Conservation (phyloP, 805 yeast species). For the Komagataella kurtzmanii region DNA sequence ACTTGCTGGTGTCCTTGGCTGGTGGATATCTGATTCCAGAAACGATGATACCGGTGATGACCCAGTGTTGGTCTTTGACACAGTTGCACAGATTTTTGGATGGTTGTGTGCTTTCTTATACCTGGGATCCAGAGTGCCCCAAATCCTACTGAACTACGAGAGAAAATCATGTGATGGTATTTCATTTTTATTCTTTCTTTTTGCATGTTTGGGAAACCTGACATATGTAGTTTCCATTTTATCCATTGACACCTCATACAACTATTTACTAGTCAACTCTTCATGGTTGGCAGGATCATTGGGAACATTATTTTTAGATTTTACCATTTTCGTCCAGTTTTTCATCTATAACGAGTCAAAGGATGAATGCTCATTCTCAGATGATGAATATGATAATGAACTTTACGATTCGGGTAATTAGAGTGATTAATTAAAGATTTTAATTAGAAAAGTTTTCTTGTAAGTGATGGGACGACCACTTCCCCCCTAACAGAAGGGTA, state of each 20-base stretch:
- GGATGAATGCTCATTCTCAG: neutral
- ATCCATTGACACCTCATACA: conserved; percentile 54
- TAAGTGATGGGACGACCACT: no score
- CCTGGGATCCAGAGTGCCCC: conserved; percentile 87
- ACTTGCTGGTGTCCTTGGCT: conserved; percentile 74
- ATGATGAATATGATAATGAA: neutral
- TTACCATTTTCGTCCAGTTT: conserved; percentile 75
- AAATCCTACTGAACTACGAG: conserved; percentile 69
- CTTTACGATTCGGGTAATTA: neutral
- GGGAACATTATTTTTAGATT: conserved; percentile 78
- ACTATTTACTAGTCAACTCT: conserved; percentile 67
- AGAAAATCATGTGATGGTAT: conserved; percentile 93
- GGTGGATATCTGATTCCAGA: conserved; percentile 48
- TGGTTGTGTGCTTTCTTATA: conserved; percentile 64
- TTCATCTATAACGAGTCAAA: conserved; percentile 46
- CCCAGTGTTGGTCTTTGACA: conserved; percentile 45
- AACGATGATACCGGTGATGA: conserved; percentile 18
- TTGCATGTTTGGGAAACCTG: conserved; percentile 89
- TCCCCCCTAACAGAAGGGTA: neutral
- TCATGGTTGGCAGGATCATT: conserved; percentile 89
- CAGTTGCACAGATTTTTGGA: conserved; percentile 81
- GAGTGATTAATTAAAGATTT: neutral
- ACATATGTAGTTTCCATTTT: conserved; percentile 83
- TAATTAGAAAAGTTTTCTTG: neutral
- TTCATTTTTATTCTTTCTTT: conserved; percentile 82